Conservation (phyloP, 352 stramenopile genomes). For the Thraustochytrium sp. region DNA sequence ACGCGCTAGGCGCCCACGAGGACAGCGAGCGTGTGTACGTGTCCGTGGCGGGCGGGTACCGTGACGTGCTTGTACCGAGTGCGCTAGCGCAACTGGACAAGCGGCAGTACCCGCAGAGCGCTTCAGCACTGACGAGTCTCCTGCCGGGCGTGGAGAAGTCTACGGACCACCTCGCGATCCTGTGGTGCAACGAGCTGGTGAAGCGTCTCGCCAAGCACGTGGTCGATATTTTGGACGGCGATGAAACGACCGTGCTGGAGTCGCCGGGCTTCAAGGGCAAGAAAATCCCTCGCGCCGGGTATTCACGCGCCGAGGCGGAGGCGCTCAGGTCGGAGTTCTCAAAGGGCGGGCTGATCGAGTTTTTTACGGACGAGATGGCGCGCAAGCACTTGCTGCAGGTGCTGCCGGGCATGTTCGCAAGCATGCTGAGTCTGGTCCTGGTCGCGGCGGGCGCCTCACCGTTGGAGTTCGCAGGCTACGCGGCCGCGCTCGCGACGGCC, state of each 20-base stretch:
- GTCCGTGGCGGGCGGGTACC: slow-evolving; percentile 15
- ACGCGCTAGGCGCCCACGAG: background rate
- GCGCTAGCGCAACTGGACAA: background rate
- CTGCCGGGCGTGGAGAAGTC: background rate
- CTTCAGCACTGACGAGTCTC: background rate
- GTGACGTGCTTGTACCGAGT: background rate
- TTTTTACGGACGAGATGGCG: background rate
- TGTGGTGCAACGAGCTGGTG: slow-evolving; percentile 38
- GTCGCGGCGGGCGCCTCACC: background rate
- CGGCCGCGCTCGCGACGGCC: background rate
- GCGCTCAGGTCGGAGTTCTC: background rate
- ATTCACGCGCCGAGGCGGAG: background rate
- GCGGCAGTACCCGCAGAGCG: background rate
- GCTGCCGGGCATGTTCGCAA: background rate
- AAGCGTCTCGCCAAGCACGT: background rate
- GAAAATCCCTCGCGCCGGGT: background rate
- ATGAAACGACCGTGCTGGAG: background rate
- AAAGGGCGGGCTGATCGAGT: background rate
- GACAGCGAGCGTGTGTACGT: background rate
- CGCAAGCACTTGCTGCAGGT: background rate
- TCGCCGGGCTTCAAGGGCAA: background rate
- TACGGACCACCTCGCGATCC: slow-evolving; percentile 16
- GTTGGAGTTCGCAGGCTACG: background rate
- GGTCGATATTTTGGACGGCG: background rate
- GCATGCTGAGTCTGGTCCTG: background rate